Conservation (phyloP, 148 eudicot genomes). For the Beta vulgaris region DNA sequence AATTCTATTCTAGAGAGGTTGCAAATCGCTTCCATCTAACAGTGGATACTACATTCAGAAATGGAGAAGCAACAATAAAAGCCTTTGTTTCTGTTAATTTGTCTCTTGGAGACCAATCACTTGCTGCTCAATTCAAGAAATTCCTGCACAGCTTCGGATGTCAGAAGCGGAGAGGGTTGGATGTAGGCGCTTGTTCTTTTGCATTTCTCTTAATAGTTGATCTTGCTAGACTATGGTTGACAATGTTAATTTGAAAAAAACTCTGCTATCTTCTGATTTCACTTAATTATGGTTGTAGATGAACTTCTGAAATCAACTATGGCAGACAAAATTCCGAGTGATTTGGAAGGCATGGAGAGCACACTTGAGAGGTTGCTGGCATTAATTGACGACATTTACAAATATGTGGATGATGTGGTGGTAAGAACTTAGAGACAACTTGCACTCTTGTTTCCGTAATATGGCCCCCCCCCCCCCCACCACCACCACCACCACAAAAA, state of each 20-base stretch:
- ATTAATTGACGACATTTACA: constrained; percentile 74
- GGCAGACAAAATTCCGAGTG: constrained; percentile 90
- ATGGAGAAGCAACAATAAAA: constrained; percentile 74
- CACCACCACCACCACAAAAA: too few species aligned
- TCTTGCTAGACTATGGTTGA: not conserved
- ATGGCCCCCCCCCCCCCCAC: too few species aligned
- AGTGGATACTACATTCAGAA: constrained; percentile 74
- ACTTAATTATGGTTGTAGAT: constrained; percentile 42
- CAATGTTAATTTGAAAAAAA: not conserved
- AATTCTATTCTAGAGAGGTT: constrained; percentile 82
- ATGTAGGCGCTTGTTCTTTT: constrained; percentile 52
- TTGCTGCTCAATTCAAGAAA: constrained; percentile 95
- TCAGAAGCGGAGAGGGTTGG: constrained; percentile 95
- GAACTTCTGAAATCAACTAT: constrained; percentile 78
- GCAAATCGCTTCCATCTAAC: constrained; percentile 75
- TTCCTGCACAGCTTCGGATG: constrained; percentile 78
- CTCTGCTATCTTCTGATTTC: not conserved
- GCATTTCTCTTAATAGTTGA: not conserved
- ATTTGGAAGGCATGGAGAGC: constrained; percentile 93
- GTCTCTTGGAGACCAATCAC: constrained; percentile 85
- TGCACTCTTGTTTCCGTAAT: not conserved
- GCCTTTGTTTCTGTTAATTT: constrained; percentile 69
- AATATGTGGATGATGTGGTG: constrained; percentile 97
- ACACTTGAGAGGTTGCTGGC: constrained; percentile 66
- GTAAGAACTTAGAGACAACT: constrained; percentile 41